These are phyloP conservation scores for Penicillium coprophilum DNA, from an alignment of 495 filamentous ascomycete genomes.

Conservation along the genomic window DNA sequence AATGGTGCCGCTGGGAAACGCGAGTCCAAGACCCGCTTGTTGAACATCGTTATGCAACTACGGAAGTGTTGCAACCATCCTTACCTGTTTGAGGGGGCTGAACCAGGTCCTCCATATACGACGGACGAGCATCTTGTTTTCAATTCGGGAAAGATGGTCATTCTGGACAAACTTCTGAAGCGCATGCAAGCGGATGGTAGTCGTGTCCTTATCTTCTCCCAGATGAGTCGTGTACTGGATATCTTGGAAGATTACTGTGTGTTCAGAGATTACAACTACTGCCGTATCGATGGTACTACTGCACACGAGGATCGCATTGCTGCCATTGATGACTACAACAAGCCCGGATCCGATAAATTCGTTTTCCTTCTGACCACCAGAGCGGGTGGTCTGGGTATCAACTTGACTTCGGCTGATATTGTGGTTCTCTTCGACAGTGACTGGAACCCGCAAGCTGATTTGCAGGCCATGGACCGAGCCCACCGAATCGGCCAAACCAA, in stretches of 20 bases:
- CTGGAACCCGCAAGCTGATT: constrained; percentile 98
- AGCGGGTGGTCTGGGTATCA: constrained; percentile 97
- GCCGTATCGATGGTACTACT: constrained; percentile 95
- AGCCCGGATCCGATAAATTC: constrained; percentile 91
- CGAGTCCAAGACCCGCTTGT: constrained; percentile 97
- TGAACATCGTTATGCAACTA: constrained; percentile 99
- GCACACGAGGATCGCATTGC: constrained; percentile 97
- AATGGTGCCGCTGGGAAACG: constrained; percentile 95
- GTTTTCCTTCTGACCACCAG: constrained; percentile 96
- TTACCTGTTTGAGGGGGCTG: constrained; percentile 96
- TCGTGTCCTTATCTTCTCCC: constrained; percentile 95
- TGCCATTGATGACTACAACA: constrained; percentile 98
- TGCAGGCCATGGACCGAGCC: constrained; percentile 98
- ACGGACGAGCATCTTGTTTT: constrained; percentile 94
- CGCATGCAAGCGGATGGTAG: constrained; percentile 83
- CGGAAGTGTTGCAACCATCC: constrained; percentile 99
- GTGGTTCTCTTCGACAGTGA: constrained; percentile 99
- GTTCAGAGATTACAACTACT: constrained; percentile 91
- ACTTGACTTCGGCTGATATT: constrained; percentile 92
- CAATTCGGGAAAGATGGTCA: constrained; percentile 96
- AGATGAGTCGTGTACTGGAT: constrained; percentile 97
- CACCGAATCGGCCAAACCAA: constrained; percentile 99
- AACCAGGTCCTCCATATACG: constrained; percentile 96
- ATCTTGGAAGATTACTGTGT: constrained; percentile 99
- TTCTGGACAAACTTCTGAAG: constrained; percentile 88